Evolutionary conservation across 768 basidiomycete genomes (phyloP).

Genomic region (Tylopilus rubrobrunneus): DNA sequence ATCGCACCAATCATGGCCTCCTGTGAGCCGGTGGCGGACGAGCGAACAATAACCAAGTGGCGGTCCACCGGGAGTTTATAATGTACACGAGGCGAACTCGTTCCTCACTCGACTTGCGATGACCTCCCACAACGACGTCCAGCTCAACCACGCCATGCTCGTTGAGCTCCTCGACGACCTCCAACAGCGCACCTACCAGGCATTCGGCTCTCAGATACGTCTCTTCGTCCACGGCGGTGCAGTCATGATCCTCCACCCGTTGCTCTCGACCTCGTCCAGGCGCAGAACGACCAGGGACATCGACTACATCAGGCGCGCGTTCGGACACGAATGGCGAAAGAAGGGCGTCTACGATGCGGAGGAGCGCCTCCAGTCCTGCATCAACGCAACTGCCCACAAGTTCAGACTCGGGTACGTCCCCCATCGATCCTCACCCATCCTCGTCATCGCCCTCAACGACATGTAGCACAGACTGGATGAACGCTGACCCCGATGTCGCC

Average conservation of each 20-base stretch:
- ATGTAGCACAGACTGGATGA: conserved; percentile 63
- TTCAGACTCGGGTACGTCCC: conserved; percentile 44
- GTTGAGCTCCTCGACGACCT: conserved; percentile 46
- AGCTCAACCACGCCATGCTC: conserved; percentile 35
- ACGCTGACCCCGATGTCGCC: conserved; percentile 67
- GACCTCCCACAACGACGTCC: conserved; percentile 34
- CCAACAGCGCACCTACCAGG: conserved; percentile 42
- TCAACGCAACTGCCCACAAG: conserved; percentile 47
- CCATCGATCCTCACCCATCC: neutral
- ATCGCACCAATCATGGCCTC: conserved; percentile 39
- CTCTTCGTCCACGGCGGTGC: conserved; percentile 72
- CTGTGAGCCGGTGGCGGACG: conserved; percentile 2
- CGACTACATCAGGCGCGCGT: conserved; percentile 63
- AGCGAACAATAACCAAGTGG: neutral
- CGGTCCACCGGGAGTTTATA: neutral
- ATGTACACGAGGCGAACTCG: neutral
- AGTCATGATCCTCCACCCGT: conserved; percentile 64
- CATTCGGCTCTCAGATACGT: conserved; percentile 51
- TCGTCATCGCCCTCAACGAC: neutral
- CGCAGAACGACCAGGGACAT: conserved; percentile 61
- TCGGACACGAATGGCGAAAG: conserved; percentile 50
- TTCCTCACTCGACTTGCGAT: conserved; percentile 10
- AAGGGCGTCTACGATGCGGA: conserved; percentile 50
- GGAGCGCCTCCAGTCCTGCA: conserved; percentile 53
- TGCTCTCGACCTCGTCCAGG: conserved; percentile 35